Percentiles rank a stretch among this genome's conserved stretches.
Conservation (phyloP, 1,139 yeast genomes). For the Yamadazyma kanchanaburiensis region DNA sequence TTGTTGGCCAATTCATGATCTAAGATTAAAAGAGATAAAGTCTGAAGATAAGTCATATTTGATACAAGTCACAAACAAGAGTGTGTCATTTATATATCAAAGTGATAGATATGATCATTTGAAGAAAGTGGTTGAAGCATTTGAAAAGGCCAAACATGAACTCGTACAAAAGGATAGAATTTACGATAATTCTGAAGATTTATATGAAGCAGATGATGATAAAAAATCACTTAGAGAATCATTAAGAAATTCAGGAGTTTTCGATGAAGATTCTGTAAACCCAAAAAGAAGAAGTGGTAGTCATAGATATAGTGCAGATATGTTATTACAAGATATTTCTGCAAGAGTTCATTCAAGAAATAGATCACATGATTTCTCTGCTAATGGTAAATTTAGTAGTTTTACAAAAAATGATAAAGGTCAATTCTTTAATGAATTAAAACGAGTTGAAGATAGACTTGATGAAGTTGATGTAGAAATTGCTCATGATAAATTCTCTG, state of each 20-base stretch:
- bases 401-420: slow-evolving; percentile 19
- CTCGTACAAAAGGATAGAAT: slow-evolving; percentile 47
- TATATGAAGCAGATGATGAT: slow-evolving; percentile 28
- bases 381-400: slow-evolving; percentile 13
- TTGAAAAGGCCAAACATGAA: slow-evolving; percentile 64
- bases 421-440: slow-evolving; percentile 40
- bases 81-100: slow-evolving; percentile 58
- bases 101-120: slow-evolving; percentile 63
- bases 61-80: slow-evolving; percentile 45
- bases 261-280: slow-evolving; percentile 22
- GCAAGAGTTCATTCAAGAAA: slow-evolving; percentile 56
- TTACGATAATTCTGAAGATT: slow-evolving; percentile 21
- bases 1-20: slow-evolving; percentile 73
- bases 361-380: slow-evolving; percentile 45
- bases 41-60: slow-evolving; percentile 28
- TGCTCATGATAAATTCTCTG: slow-evolving; percentile 56
- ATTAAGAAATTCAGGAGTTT: slow-evolving; percentile 34
- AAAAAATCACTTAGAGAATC: slow-evolving; percentile 41
- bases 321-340: slow-evolving; percentile 49
- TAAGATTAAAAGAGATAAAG: slow-evolving; percentile 44
- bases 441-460: slow-evolving; percentile 56
- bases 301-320: slow-evolving; percentile 36
- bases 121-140: slow-evolving; percentile 53
- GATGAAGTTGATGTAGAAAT: slow-evolving; percentile 67
- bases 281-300: slow-evolving; percentile 22